Evolutionary conservation across 371 early-diverging fungal species (phyloP), one percentile per base, ranked within the genome.

Genomic region (Saksenaea oblongispora): DNA sequence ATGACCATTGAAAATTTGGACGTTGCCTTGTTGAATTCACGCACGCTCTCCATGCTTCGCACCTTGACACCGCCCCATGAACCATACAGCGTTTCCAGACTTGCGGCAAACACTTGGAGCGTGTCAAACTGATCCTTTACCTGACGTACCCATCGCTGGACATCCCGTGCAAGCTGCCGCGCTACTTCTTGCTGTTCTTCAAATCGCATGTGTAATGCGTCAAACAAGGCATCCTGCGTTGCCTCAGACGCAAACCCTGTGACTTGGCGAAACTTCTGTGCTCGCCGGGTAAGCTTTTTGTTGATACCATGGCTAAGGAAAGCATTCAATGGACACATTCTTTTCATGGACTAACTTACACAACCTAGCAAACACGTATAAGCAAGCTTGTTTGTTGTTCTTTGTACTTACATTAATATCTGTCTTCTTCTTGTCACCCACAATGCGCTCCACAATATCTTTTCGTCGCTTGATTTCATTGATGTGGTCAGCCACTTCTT

Each of bases 381-480:
- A 41, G 39, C 34, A 27, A 10, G 5, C 31, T n/a, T n/a, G 28
- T 36, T 9, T 27, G 34, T 18, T 15, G 9, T 10, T 14, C 1
- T 2, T 35, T 8, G 9, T 9, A 58, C 67, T 66, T 72, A 88
- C 87, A 85, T 85, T 84, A 1, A 84, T 81, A 59, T 91, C 90
- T 7, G 76, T 72, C 56, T 78, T 79, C 44, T 82, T 82, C 67
- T 90, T 89, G n/a, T 85, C 85, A 14, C 88, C 85, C 7, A 92
- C 89, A 59, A 92, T 86, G 61, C 88, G 87, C 35, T 92, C 93
- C 1, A 92, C 91, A 22, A 91, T 83, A 71, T 94, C 95, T 64
- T 92, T 92, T 53, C 93, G 79, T 62, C 87, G 78, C 77, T 94
- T 94, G 54, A 89, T 86, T 61, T 92, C 91, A 72, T 94, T 94